Evolutionary conservation across 192 early-diverging fungal species (phyloP).

Genomic region (Dissophora ornata): DNA sequence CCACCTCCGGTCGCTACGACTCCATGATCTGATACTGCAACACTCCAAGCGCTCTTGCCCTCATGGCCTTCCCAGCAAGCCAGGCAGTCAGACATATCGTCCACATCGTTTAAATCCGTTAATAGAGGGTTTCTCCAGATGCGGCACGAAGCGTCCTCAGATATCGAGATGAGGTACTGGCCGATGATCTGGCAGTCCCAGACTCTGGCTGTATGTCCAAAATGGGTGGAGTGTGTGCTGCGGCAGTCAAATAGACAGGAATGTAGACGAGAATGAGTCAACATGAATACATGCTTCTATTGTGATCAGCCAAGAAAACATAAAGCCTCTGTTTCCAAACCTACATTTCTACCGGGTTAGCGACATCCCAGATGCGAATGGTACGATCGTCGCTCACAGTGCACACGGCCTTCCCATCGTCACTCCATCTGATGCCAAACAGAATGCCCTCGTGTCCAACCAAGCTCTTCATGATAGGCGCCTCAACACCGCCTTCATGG

Average conservation of each 20-base stretch:
- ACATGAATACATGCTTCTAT: too few species aligned
- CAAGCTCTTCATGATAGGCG: conserved; percentile 57
- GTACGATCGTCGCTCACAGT: conserved; percentile 90
- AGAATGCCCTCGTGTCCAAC: conserved; percentile 81
- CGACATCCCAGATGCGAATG: conserved; percentile 76
- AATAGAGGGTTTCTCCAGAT: conserved; percentile 74
- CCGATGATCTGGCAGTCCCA: conserved; percentile 80
- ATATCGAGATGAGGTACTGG: conserved; percentile 71
- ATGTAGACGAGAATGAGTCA: neutral
- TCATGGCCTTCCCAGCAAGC: conserved; percentile 85
- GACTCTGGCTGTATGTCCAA: conserved; percentile 82
- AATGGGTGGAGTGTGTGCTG: conserved; percentile 48
- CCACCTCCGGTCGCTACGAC: conserved; percentile 78
- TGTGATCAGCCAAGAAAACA: too few species aligned
- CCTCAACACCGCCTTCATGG: conserved; percentile 46
- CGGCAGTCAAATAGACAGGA: neutral
- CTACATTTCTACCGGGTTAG: conserved; percentile 38
- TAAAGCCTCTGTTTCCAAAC: too few species aligned
- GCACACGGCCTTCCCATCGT: conserved; percentile 64
- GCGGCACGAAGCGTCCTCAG: conserved; percentile 84
- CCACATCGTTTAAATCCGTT: conserved; percentile 25
- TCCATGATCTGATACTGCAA: conserved; percentile 64
- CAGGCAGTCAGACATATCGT: conserved; percentile 61
- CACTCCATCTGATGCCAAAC: conserved; percentile 78
- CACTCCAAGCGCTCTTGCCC: conserved; percentile 84